phyloP scores from a whole-genome alignment of 495 filamentous ascomycete species.

The Penicillium canariense region DNA sequence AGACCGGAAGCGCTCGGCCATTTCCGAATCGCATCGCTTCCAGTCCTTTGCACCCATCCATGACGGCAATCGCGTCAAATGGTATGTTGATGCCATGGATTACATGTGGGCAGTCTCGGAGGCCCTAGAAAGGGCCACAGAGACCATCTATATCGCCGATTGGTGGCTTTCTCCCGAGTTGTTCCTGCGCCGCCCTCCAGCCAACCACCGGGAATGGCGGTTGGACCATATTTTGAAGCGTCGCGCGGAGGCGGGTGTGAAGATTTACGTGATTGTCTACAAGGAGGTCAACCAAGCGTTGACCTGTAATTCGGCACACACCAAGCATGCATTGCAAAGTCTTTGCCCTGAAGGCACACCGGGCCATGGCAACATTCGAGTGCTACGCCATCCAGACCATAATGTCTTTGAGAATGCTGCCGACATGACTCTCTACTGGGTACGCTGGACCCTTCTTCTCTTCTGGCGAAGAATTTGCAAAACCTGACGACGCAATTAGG shows the following conservation, averaged over 20 bases:
- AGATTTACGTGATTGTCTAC: constrained; percentile 93
- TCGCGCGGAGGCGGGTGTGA: constrained; percentile 84
- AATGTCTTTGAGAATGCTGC: constrained; percentile 90
- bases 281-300: constrained; percentile 82
- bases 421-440: constrained; percentile 98
- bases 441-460: constrained; percentile 13
- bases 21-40: constrained; percentile 78
- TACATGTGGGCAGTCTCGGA: constrained; percentile 92
- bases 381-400: constrained; percentile 94
- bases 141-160: constrained; percentile 92
- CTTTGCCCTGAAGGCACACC: constrained; percentile 77
- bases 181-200: constrained; percentile 82
- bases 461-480: background rate
- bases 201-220: constrained; percentile 79
- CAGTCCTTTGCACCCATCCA: constrained; percentile 80
- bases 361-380: constrained; percentile 80
- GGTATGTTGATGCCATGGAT: constrained; percentile 92
- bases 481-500: constrained; percentile 33
- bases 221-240: constrained; percentile 85
- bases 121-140: constrained; percentile 81
- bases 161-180: constrained; percentile 97
- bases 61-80: constrained; percentile 86
- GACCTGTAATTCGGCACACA: constrained; percentile 90
- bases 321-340: constrained; percentile 79
- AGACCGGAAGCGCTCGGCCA: constrained; percentile 71